Evolutionary conservation across 1,139 yeast genomes (phyloP).

Genomic region (Fermentozyma sake): DNA sequence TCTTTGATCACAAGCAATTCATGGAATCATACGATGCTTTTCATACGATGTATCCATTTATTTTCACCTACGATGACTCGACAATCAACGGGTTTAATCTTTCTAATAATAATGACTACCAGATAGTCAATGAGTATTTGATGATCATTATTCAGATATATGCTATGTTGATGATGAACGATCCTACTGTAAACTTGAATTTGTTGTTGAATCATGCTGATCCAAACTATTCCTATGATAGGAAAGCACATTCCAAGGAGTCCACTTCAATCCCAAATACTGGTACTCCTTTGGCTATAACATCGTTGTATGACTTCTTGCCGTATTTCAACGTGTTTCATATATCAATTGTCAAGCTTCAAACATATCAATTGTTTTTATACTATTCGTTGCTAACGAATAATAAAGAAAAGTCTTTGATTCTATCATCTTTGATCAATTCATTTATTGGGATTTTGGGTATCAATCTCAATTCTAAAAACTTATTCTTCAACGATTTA

Average conservation of each 20-base stretch:
- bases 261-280: too few relatives aligned
- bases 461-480: constrained; percentile 42
- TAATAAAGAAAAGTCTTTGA: constrained; percentile 44
- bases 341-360: constrained; percentile 37
- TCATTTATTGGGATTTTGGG: constrained; percentile 47
- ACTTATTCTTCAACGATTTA: constrained; percentile 44
- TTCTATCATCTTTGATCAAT: constrained; percentile 39
- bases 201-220: constrained; percentile 35
- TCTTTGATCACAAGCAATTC: constrained; percentile 55
- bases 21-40: constrained; percentile 56
- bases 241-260: constrained; percentile 10
- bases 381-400: constrained; percentile 43
- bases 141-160: constrained; percentile 46
- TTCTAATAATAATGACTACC: constrained; percentile 45
- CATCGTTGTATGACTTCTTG: constrained; percentile 41
- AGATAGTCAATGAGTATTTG: constrained; percentile 47
- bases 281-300: constrained; percentile 12
- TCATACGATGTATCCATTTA: constrained; percentile 53
- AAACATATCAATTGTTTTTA: constrained; percentile 39
- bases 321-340: constrained; percentile 46
- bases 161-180: constrained; percentile 46
- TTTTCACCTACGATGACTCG: constrained; percentile 47
- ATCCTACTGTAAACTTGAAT: constrained; percentile 42
- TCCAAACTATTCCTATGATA: constrained; percentile 28
- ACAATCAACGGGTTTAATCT: constrained; percentile 48